A percentile compares a stretch with the other conserved stretches of the same genome.
phyloP scores from a whole-genome alignment of 768 basidiomycete species.

The Mycena floridula region DNA sequence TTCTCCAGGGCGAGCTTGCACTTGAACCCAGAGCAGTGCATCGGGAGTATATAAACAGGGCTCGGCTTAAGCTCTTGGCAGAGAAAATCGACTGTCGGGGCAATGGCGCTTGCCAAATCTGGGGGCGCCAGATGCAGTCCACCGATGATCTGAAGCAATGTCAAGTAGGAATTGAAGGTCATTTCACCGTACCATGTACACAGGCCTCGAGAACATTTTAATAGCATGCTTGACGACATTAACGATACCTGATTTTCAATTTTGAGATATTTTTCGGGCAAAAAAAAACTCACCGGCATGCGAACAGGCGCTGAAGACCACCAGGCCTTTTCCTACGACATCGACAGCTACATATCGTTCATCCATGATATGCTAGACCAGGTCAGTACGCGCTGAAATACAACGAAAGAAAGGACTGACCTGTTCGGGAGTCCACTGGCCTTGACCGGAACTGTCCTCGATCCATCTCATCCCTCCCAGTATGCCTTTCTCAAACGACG shows the following conservation, averaged over 20 bases:
- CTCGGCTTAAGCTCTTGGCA: slow-evolving; percentile 52
- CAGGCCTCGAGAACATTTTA: slow-evolving; percentile 52
- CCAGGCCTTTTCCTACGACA: slow-evolving; percentile 74
- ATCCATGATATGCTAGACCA: slow-evolving; percentile 65
- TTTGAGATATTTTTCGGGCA: not conserved
- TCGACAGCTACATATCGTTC: slow-evolving; percentile 76
- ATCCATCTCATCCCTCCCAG: slow-evolving; percentile 61
- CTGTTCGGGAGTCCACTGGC: slow-evolving; percentile 50
- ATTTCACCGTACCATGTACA: slow-evolving; percentile 57
- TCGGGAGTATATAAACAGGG: slow-evolving; percentile 68
- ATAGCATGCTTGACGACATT: slow-evolving; percentile 76
- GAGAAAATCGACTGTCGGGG: slow-evolving; percentile 67
- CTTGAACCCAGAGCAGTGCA: slow-evolving; percentile 84
- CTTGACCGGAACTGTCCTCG: slow-evolving; percentile 8
- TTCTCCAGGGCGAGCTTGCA: slow-evolving; percentile 64
- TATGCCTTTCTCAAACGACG: slow-evolving; percentile 62
- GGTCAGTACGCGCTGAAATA: not conserved
- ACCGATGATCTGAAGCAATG: slow-evolving; percentile 53
- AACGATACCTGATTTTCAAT: slow-evolving; percentile 53
- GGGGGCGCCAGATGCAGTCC: slow-evolving; percentile 79
- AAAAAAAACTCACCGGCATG: slow-evolving; percentile 43
- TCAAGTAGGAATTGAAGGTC: not conserved
- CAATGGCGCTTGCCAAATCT: slow-evolving; percentile 56
- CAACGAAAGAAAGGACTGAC: slow-evolving; percentile 28
- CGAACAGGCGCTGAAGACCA: slow-evolving; percentile 86